phyloP scores from a whole-genome alignment of 345 rosid genomes.

The Ailanthus altissimus region DNA sequence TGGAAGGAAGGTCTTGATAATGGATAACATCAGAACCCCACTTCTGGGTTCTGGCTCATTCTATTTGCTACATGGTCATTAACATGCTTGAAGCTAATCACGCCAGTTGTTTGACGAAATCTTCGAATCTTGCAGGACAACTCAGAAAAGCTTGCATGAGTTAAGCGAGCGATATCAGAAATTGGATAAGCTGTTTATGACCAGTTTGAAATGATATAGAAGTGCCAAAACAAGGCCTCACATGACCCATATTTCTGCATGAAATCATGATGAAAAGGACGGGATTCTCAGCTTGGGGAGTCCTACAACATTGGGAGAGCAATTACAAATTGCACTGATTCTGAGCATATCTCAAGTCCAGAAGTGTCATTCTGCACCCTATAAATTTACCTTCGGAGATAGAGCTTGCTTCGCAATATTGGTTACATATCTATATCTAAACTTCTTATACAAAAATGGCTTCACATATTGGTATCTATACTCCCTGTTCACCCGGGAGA shows the following conservation, averaged over 20 bases:
- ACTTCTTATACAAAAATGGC: not conserved
- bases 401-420: not conserved
- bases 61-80: not conserved
- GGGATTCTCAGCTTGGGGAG: not conserved
- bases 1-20: not conserved
- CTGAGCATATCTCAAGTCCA: not conserved
- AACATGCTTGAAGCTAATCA: too few species aligned
- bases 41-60: too few species aligned
- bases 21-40: not conserved
- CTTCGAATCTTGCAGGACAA: too few species aligned
- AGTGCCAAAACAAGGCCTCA: not conserved
- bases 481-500: conserved; percentile 13
- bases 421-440: not conserved
- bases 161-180: not conserved
- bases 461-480: not conserved
- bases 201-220: not conserved
- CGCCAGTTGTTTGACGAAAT: too few species aligned
- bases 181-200: not conserved
- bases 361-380: not conserved
- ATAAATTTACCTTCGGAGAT: not conserved
- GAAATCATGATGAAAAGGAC: not conserved
- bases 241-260: not conserved
- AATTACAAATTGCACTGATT: not conserved
- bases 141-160: too few species aligned
- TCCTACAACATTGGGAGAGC: not conserved